These are phyloP conservation scores for Blumeriella jaapii DNA, from an alignment of 2,329 filamentous ascomycete genomes.

Conservation along the genomic window DNA sequence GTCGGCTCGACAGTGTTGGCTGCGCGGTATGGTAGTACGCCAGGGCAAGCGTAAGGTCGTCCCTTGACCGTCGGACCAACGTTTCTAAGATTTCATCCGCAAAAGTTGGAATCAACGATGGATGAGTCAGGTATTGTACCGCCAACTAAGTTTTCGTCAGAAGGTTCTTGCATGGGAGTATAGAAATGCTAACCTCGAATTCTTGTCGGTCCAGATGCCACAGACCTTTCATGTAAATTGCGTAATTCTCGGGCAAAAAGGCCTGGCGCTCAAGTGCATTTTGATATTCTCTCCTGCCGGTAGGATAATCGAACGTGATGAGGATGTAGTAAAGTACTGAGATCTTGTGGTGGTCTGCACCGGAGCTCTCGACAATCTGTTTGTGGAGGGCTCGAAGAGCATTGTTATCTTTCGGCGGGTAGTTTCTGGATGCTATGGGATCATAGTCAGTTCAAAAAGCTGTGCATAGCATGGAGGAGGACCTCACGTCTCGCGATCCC, in stretches of 20 bases:
- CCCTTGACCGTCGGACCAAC: slow-evolving; percentile 49
- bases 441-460: background rate
- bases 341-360: slow-evolving; percentile 66
- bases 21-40: slow-evolving; percentile 70
- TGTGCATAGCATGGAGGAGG: background rate
- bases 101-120: slow-evolving; percentile 69
- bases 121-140: slow-evolving; percentile 66
- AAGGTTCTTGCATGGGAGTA: background rate
- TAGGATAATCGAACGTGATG: slow-evolving; percentile 51
- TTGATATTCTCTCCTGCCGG: slow-evolving; percentile 33
- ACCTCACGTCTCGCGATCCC: slow-evolving; percentile 55
- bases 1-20: slow-evolving; percentile 54
- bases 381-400: slow-evolving; percentile 59
- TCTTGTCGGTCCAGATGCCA: slow-evolving; percentile 69
- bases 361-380: slow-evolving; percentile 52
- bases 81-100: slow-evolving; percentile 68
- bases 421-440: slow-evolving; percentile 44
- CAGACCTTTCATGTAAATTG: slow-evolving; percentile 69
- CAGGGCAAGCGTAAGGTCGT: slow-evolving; percentile 54
- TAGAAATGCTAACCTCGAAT: slow-evolving; percentile 42
- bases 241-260: slow-evolving; percentile 64
- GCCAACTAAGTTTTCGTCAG: slow-evolving; percentile 40
- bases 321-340: slow-evolving; percentile 77
- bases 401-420: slow-evolving; percentile 61
- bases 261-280: slow-evolving; percentile 47